phyloP scores from a whole-genome alignment of 1,284 basidiomycete species.

The Ganoderma meredithae region DNA sequence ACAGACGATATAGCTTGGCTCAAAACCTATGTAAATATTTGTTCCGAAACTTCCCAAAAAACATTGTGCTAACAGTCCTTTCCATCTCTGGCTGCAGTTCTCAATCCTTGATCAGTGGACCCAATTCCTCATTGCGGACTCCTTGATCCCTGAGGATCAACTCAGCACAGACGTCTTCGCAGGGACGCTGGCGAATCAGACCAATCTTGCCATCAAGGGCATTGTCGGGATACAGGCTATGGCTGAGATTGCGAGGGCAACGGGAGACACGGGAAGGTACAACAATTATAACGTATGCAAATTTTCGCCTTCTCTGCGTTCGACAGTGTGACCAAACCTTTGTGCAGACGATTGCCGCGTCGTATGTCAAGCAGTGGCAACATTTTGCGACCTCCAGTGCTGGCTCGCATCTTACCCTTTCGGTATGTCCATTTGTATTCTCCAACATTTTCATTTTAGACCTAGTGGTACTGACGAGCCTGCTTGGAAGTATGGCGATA shows the following conservation, averaged over 20 bases:
- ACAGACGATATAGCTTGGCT: conserved; percentile 63
- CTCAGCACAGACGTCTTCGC: conserved; percentile 81
- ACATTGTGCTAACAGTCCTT: background rate
- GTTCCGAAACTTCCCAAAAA: background rate
- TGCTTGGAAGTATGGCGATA: conserved; percentile 53
- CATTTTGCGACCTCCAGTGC: conserved; percentile 55
- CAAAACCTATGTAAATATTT: conserved; percentile 54
- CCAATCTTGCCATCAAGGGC: conserved; percentile 82
- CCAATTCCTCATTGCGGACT: conserved; percentile 70
- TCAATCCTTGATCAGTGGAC: conserved; percentile 76
- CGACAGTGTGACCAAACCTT: background rate
- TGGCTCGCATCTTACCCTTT: conserved; percentile 60
- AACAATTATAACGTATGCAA: conserved; percentile 65
- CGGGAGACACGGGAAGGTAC: conserved; percentile 56
- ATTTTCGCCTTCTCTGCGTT: background rate
- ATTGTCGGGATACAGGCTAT: conserved; percentile 78
- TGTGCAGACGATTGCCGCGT: conserved; percentile 57
- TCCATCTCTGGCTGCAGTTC: conserved; percentile 45
- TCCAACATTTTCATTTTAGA: too few species aligned
- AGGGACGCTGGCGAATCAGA: conserved; percentile 76
- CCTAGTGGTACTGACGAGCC: background rate
- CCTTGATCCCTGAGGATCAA: conserved; percentile 65
- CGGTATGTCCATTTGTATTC: conserved; percentile 39
- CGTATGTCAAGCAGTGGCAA: conserved; percentile 65
- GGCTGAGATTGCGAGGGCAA: conserved; percentile 59